phyloP scores from a whole-genome alignment of 78 protist species.

The Blattamonas nauphoetae region DNA sequence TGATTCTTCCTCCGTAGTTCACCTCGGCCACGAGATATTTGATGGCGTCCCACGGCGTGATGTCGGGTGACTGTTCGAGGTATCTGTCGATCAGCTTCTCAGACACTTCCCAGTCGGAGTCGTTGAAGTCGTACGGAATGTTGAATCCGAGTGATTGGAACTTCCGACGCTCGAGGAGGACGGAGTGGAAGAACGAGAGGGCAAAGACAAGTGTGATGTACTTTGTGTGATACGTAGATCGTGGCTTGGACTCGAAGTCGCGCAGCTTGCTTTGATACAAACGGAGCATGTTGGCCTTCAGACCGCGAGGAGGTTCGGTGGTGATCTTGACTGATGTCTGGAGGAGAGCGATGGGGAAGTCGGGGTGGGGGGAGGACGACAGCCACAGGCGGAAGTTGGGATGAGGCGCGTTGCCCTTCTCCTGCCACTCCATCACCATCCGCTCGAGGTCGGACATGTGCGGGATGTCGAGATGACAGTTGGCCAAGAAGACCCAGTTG shows the following conservation, averaged over 20 bases:
- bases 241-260: neutral
- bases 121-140: constrained; percentile 60
- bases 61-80: constrained; percentile 32
- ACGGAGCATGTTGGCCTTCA: constrained; percentile 26
- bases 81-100: constrained; percentile 46
- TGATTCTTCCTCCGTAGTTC: constrained; percentile 83
- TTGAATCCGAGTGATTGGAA: constrained; percentile 53
- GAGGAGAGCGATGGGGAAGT: constrained; percentile 76
- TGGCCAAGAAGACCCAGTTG: constrained; percentile 72
- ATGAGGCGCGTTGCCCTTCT: constrained; percentile 25
- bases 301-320: constrained; percentile 81
- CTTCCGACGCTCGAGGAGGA: constrained; percentile 71
- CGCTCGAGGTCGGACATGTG: constrained; percentile 59
- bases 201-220: constrained; percentile 58
- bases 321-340: constrained; percentile 73
- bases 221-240: neutral
- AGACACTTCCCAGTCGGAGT: constrained; percentile 61
- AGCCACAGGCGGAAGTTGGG: constrained; percentile 72
- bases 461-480: constrained; percentile 64
- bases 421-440: constrained; percentile 16
- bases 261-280: neutral
- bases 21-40: constrained; percentile 67
- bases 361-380: constrained; percentile 57
- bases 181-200: constrained; percentile 62
- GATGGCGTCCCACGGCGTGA: constrained; percentile 58